Conservation (phyloP, 768 basidiomycete genomes). For the Zangia roseola region DNA sequence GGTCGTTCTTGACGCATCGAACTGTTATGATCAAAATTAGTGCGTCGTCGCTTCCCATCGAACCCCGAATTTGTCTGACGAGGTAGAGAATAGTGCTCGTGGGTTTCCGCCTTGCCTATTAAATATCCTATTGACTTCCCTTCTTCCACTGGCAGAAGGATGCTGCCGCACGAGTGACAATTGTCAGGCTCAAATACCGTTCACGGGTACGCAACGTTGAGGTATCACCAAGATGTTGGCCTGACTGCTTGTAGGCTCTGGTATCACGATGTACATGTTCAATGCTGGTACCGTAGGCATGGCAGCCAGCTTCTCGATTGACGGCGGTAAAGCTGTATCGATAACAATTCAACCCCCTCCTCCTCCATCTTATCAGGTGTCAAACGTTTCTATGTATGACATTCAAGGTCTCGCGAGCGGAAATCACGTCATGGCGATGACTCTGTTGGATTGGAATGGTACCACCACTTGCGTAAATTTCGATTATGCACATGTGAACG, state of each 20-base stretch:
- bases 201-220: slow-evolving; percentile 9
- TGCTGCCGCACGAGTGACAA: slow-evolving; percentile 10
- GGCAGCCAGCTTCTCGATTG: slow-evolving; percentile 14
- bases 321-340: slow-evolving; percentile 5
- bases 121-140: not conserved
- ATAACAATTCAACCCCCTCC: slow-evolving; percentile 12
- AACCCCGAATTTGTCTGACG: not conserved
- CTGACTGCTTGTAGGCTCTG: slow-evolving; percentile 13
- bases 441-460: slow-evolving; percentile 11
- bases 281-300: slow-evolving; percentile 18
- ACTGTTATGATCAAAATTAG: slow-evolving; percentile 28
- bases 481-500: slow-evolving; percentile 18
- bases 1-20: slow-evolving; percentile 13
- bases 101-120: not conserved
- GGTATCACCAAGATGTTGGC: not conserved
- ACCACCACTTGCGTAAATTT: slow-evolving; percentile 18
- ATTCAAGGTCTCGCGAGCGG: slow-evolving; percentile 13
- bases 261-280: slow-evolving; percentile 18
- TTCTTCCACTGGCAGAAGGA: slow-evolving; percentile 13
- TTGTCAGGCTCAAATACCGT: slow-evolving; percentile 22
- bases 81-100: slow-evolving; percentile 13
- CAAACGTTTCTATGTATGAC: slow-evolving; percentile 15
- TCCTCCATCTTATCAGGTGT: slow-evolving; percentile 7
- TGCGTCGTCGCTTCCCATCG: slow-evolving; percentile 2
- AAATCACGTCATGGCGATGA: slow-evolving; percentile 15